These are phyloP conservation scores for Cladosporium sp. DNA, from an alignment of 2,329 filamentous ascomycete species.

Conservation along the genomic window DNA sequence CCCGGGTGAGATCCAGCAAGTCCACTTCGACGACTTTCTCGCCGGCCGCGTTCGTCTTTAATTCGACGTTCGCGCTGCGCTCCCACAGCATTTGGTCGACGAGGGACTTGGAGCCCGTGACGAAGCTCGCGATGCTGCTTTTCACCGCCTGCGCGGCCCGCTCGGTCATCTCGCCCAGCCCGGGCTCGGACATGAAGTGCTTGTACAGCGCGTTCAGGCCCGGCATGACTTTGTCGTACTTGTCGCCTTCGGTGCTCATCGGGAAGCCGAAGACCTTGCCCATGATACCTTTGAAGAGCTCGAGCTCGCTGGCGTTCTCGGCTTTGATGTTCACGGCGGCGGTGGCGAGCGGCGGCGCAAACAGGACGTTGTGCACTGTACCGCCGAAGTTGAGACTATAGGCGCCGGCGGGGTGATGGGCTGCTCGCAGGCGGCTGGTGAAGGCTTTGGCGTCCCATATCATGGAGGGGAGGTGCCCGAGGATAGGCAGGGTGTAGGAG, in stretches of 20 bases:
- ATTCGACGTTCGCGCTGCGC: conserved; percentile 49
- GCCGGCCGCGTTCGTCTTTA: conserved; percentile 41
- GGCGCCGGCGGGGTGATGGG: conserved; percentile 42
- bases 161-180: conserved; percentile 47
- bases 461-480: conserved; percentile 58
- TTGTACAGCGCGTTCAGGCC: conserved; percentile 38
- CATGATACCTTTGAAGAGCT: conserved; percentile 33
- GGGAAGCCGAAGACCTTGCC: conserved; percentile 47
- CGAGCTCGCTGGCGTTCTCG: conserved; percentile 35
- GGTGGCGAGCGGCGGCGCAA: conserved; percentile 51
- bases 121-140: conserved; percentile 55
- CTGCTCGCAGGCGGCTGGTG: conserved; percentile 45
- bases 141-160: conserved; percentile 45
- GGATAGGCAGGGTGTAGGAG: conserved; percentile 62
- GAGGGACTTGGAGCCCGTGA: conserved; percentile 60
- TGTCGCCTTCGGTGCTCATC: conserved; percentile 37
- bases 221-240: conserved; percentile 41
- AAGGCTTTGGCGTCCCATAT: conserved; percentile 49
- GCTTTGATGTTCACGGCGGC: conserved; percentile 43
- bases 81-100: conserved; percentile 68
- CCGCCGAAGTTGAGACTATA: conserved; percentile 55
- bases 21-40: conserved; percentile 54
- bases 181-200: conserved; percentile 52
- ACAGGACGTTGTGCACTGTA: conserved; percentile 53
- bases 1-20: conserved; percentile 55